A percentile compares a stretch with the other conserved stretches of the same genome.
These are phyloP conservation scores for Venturia carpophila DNA, from an alignment of 2,329 filamentous ascomycete genomes.

Conservation along the genomic window DNA sequence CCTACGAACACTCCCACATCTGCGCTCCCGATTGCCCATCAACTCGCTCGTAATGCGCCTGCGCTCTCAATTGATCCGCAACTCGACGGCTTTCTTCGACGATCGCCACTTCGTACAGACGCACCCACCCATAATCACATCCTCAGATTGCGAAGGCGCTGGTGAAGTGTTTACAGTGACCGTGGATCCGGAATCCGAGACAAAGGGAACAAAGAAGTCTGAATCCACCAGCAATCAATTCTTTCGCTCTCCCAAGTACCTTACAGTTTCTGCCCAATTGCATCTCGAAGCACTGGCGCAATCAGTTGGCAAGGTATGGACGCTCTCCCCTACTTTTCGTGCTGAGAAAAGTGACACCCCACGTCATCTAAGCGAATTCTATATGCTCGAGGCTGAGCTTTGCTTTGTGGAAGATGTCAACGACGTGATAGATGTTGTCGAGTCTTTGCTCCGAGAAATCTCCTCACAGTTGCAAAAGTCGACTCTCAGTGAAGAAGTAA, in stretches of 20 bases:
- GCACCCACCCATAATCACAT: conserved; percentile 90
- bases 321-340: conserved; percentile 85
- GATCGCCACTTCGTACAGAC: conserved; percentile 67
- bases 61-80: conserved; percentile 69
- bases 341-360: conserved; percentile 91
- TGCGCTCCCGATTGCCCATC: conserved; percentile 72
- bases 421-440: conserved; percentile 69
- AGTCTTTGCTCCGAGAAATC: conserved; percentile 62
- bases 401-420: conserved; percentile 65
- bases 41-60: conserved; percentile 75
- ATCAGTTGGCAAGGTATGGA: conserved; percentile 85
- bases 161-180: conserved; percentile 80
- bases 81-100: conserved; percentile 68
- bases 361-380: conserved; percentile 92
- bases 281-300: conserved; percentile 90
- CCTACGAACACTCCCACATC: conserved; percentile 78
- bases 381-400: conserved; percentile 93
- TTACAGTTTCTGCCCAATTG: conserved; percentile 90
- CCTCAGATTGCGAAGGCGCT: conserved; percentile 93
- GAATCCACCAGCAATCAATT: conserved; percentile 46
- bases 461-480: conserved; percentile 44
- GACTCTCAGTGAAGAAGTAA: conserved; percentile 47
- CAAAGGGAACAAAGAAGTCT: conserved; percentile 25
- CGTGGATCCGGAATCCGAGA: conserved; percentile 21
- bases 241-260: conserved; percentile 82